Evolutionary conservation across 2,329 filamentous ascomycete genomes (phyloP).

Genomic region (Ascomycota sp.): DNA sequence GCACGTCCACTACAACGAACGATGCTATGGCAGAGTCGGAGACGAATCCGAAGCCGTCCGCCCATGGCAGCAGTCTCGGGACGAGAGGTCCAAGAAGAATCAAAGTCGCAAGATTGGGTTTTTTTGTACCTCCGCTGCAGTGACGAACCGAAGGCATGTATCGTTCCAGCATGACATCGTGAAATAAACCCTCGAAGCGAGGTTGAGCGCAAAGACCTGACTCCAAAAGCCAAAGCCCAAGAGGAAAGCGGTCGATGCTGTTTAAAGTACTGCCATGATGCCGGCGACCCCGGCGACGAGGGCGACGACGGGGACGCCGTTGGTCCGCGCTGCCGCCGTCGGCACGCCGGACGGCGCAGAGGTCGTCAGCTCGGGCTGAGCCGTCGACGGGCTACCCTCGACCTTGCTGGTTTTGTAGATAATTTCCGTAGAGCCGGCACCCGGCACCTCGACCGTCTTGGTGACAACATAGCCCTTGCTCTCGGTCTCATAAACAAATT

Average conservation of each 20-base stretch:
- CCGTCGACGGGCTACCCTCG: conserved; percentile 10
- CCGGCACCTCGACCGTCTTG: conserved; percentile 16
- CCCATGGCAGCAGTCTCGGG: too few species aligned
- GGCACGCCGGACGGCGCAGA: conserved; percentile 7
- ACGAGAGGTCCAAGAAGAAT: not conserved
- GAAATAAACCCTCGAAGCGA: not conserved
- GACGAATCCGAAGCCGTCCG: too few species aligned
- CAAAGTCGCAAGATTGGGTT: not conserved
- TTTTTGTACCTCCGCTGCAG: not conserved
- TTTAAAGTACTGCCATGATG: conserved; percentile 3
- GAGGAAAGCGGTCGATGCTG: not conserved
- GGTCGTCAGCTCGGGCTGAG: conserved; percentile 4
- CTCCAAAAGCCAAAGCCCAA: not conserved
- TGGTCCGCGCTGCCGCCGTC: conserved; percentile 6
- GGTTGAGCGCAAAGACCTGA: not conserved
- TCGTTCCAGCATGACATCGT: conserved; percentile 1
- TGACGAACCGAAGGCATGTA: not conserved
- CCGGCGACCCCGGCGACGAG: conserved; percentile 5
- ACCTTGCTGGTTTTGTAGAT: conserved; percentile 18
- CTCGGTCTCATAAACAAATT: conserved; percentile 19
- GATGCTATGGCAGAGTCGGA: too few species aligned
- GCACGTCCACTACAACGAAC: too few species aligned
- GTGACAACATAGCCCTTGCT: conserved; percentile 25
- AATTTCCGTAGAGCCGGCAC: conserved; percentile 16
- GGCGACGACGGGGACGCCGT: conserved; percentile 14